Percentiles rank a stretch among this genome's conserved stretches.
These are phyloP conservation scores for Scheffersomyces quercinus DNA, from an alignment of 1,139 yeast genomes.

Conservation along the genomic window DNA sequence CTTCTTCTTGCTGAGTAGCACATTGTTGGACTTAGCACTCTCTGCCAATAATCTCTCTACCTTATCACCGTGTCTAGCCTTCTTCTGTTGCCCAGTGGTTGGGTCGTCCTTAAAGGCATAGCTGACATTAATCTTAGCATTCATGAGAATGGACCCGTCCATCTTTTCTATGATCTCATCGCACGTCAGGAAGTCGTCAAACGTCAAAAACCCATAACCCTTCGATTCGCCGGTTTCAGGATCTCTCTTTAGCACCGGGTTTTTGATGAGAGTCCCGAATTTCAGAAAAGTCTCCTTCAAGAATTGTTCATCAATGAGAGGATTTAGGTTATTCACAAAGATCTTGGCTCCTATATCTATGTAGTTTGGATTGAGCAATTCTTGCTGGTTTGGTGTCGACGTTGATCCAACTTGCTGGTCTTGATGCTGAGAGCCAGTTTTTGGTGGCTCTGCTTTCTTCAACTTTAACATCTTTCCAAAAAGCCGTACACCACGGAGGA, in stretches of 20 bases:
- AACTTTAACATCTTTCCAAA: constrained; percentile 67
- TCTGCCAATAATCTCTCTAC: constrained; percentile 74
- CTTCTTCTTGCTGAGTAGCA: constrained; percentile 5
- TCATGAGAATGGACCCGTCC: constrained; percentile 71
- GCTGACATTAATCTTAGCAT: constrained; percentile 57
- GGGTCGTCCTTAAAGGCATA: constrained; percentile 75
- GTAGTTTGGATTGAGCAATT: constrained; percentile 15
- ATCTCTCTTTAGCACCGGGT: constrained; percentile 58
- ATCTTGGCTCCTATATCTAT: constrained; percentile 74
- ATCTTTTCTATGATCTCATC: constrained; percentile 72
- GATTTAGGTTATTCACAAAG: constrained; percentile 72
- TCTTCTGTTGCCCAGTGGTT: constrained; percentile 33
- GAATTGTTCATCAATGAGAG: constrained; percentile 62
- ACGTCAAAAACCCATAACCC: constrained; percentile 64
- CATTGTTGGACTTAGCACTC: constrained; percentile 53
- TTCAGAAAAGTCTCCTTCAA: constrained; percentile 61
- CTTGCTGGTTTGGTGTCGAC: constrained; percentile 2
- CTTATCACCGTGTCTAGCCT: constrained; percentile 72
- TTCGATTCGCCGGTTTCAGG: constrained; percentile 50
- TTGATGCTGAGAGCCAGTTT: background rate
- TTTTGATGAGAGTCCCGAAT: constrained; percentile 63
- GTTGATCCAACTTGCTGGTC: constrained; percentile 3
- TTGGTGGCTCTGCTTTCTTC: constrained; percentile 44
- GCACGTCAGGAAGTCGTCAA: constrained; percentile 63
- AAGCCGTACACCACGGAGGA: constrained; percentile 63